Evolutionary conservation across 2,329 filamentous ascomycete species (phyloP).

Genomic region (Gaeumannomyces sp.): DNA sequence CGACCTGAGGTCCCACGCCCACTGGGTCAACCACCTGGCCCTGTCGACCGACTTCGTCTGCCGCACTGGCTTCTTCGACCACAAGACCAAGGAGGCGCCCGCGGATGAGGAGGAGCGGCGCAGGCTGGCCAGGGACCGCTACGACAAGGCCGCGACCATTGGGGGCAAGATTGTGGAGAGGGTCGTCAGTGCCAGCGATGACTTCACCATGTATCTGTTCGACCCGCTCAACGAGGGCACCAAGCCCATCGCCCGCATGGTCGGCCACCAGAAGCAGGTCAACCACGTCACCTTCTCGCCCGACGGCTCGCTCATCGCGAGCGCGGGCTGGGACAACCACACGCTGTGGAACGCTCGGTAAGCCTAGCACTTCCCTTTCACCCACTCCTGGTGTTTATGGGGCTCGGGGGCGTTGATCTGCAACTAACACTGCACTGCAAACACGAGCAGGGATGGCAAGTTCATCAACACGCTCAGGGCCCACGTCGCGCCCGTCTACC

Average conservation of each 20-base stretch:
- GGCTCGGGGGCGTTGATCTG: conserved; percentile 16
- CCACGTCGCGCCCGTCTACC: conserved; percentile 86
- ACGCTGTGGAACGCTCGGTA: conserved; percentile 80
- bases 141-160: conserved; percentile 75
- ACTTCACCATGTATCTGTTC: conserved; percentile 97
- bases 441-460: conserved; percentile 57
- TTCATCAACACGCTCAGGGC: conserved; percentile 85
- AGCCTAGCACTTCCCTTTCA: conserved; percentile 25
- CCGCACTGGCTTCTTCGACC: conserved; percentile 80
- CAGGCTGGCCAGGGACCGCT: conserved; percentile 70
- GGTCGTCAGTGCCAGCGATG: conserved; percentile 77
- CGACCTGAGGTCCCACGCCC: conserved; percentile 67
- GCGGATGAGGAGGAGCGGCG: conserved; percentile 63
- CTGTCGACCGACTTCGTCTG: conserved; percentile 89
- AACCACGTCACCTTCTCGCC: conserved; percentile 94
- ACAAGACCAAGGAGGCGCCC: conserved; percentile 61
- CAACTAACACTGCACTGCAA: not conserved
- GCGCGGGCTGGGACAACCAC: conserved; percentile 87
- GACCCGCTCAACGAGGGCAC: conserved; percentile 65
- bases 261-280: conserved; percentile 95
- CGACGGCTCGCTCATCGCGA: conserved; percentile 81
- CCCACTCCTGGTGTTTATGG: conserved; percentile 12
- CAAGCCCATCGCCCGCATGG: conserved; percentile 80
- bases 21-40: conserved; percentile 94
- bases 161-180: conserved; percentile 74